These are phyloP conservation scores for Euphorbia celastroides DNA, from an alignment of 441 rosid genomes.

Conservation along the genomic window DNA sequence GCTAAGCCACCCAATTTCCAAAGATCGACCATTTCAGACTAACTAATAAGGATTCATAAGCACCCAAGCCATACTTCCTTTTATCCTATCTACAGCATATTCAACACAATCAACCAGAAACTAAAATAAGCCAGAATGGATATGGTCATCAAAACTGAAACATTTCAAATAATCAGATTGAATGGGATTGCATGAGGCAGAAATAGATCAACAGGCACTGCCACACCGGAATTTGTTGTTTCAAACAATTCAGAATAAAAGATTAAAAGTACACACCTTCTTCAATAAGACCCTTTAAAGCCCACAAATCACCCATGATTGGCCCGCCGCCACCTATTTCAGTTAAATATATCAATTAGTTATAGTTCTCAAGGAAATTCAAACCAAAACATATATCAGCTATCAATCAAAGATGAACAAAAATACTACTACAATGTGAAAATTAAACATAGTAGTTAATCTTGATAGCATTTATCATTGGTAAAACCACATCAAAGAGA, in stretches of 20 bases:
- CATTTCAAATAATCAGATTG: background rate
- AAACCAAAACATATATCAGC: background rate
- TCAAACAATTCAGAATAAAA: background rate
- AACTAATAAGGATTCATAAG: background rate
- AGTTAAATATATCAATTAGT: constrained; percentile 23
- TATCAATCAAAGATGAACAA: background rate
- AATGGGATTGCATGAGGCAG: background rate
- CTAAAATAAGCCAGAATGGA: background rate
- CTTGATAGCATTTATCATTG: background rate
- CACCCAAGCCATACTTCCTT: background rate
- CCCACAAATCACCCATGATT: constrained; percentile 99
- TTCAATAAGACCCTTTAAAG: constrained; percentile 93
- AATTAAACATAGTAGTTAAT: background rate
- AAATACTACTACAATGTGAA: background rate
- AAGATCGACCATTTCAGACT: background rate
- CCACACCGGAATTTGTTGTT: background rate
- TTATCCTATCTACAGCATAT: background rate
- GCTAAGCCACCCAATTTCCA: background rate
- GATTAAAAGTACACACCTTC: constrained; percentile 51
- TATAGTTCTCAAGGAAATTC: constrained; percentile 4
- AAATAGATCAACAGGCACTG: too few relatives aligned
- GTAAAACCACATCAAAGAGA: background rate
- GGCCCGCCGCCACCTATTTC: constrained; percentile 95
- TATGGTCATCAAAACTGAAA: too few relatives aligned
- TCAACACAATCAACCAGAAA: background rate